Evolutionary conservation across 495 filamentous ascomycete genomes (phyloP).

Genomic region (Xylaria bambusicola): DNA sequence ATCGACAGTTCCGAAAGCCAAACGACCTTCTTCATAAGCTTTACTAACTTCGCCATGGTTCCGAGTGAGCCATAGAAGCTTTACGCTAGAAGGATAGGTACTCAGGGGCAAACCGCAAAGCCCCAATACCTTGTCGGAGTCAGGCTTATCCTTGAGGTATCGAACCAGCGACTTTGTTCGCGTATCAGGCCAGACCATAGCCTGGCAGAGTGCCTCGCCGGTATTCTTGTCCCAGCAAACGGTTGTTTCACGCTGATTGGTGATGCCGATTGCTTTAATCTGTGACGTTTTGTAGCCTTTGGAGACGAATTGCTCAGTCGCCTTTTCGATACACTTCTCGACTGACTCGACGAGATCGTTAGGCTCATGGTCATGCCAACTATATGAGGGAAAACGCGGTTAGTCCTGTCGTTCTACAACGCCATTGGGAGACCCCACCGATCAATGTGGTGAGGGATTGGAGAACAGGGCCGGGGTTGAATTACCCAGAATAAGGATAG

Average conservation of each 20-base stretch:
- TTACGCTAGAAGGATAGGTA: slow-evolving; percentile 90
- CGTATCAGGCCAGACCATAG: slow-evolving; percentile 94
- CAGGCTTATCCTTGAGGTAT: slow-evolving; percentile 68
- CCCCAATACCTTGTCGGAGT: slow-evolving; percentile 68
- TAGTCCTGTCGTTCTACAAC: slow-evolving; percentile 12
- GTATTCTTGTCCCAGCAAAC: slow-evolving; percentile 88
- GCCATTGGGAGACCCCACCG: not conserved
- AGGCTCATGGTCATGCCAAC: slow-evolving; percentile 95
- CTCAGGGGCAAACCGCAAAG: slow-evolving; percentile 88
- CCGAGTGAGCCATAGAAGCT: slow-evolving; percentile 81
- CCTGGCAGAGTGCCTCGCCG: slow-evolving; percentile 83
- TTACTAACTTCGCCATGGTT: slow-evolving; percentile 71
- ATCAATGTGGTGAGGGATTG: too few relatives aligned
- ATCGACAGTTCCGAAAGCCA: slow-evolving; percentile 93
- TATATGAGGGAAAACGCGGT: slow-evolving; percentile 41
- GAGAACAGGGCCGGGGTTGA: slow-evolving; percentile 17
- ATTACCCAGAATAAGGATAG: slow-evolving; percentile 84
- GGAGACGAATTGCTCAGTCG: slow-evolving; percentile 69
- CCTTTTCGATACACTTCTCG: slow-evolving; percentile 80
- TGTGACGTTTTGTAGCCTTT: slow-evolving; percentile 69
- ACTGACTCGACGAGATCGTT: slow-evolving; percentile 77
- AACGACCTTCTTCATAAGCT: slow-evolving; percentile 76
- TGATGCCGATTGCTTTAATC: slow-evolving; percentile 88
- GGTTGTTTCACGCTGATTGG: slow-evolving; percentile 92
- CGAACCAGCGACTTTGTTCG: slow-evolving; percentile 77